Base-by-base conservation (phyloP, 495 filamentous ascomycete species). In the Recurvomyces mirabilis region DNA sequence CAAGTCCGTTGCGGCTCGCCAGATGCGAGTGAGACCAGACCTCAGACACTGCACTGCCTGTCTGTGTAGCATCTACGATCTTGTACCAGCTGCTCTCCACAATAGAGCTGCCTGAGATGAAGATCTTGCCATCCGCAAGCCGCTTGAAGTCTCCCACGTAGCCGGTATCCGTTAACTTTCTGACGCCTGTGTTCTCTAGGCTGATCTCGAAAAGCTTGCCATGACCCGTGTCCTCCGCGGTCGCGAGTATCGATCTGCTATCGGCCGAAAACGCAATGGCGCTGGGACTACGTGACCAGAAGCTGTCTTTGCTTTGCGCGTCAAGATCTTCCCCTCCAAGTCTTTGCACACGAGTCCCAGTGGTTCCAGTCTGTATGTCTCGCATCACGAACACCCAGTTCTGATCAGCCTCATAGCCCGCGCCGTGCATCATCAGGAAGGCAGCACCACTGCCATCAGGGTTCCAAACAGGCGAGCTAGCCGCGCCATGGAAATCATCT, bases 351-450 rank as follows among this genome's bases (percentile, higher is more conserved):
- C n/a, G n/a, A n/a, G n/a, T n/a, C n/a, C n/a, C n/a, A n/a, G n/a
- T n/a, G n/a, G n/a, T n/a, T n/a, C n/a, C n/a, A n/a, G n/a, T n/a
- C n/a, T n/a, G n/a, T n/a, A 55, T 46, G 36, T 63, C 51, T 13
- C 46, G 41, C n/a, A 63, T 42, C 15, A 93, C 64, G 40, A 95
- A 61, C 3, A 94, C 70, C 3, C 83, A 70, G 36, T 87, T 82
- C 61, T 85, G 84, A 65, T 95, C 89, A 9, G 81, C 81, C 63
- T 96, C 89, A 57, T 96, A 94, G 18, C 86, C 85, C 52, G 81
- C 76, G 47, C 77, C 67, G 24, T 79, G 72, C 31, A 87, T 74
- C 28, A 47, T 45, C 14, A 65, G 37, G 49, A 94, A 87, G n/a
- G 79, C 88, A 7, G 87, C 72, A 35, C 71, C 71, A 38, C 68